These are phyloP conservation scores for Halenospora varia DNA, from an alignment of 495 filamentous ascomycete genomes.

Conservation along the genomic window DNA sequence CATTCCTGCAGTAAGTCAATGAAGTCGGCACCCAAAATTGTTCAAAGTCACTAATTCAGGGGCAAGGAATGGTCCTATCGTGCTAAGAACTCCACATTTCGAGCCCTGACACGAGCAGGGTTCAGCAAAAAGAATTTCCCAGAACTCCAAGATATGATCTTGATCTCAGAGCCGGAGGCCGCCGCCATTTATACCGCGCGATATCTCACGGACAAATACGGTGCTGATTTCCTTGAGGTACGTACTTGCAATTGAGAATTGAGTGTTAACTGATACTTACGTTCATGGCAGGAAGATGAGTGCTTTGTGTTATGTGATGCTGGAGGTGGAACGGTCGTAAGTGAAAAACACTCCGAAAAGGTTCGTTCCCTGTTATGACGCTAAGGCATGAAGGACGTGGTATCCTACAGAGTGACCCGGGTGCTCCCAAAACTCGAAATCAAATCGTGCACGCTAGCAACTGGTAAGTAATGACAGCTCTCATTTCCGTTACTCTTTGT, in stretches of 20 bases:
- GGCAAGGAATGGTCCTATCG: slow-evolving; percentile 14
- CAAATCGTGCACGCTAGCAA: slow-evolving; percentile 1
- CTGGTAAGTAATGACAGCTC: slow-evolving; percentile 2
- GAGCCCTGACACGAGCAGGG: slow-evolving; percentile 8
- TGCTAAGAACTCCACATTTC: slow-evolving; percentile 17
- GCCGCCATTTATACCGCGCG: slow-evolving; percentile 17
- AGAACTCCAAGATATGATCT: slow-evolving; percentile 2
- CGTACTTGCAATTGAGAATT: background rate
- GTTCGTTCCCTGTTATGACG: no score
- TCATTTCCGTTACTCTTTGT: no score
- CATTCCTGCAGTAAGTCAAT: slow-evolving; percentile 16
- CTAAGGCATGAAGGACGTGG: slow-evolving; percentile 5
- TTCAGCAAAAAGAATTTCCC: slow-evolving; percentile 13
- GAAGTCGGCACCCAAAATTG: background rate
- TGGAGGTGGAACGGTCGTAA: slow-evolving; percentile 24
- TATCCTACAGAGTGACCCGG: slow-evolving; percentile 15
- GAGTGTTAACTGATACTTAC: background rate
- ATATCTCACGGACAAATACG: slow-evolving; percentile 4
- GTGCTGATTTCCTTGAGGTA: slow-evolving; percentile 9
- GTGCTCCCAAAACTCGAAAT: slow-evolving; percentile 7
- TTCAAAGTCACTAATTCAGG: background rate
- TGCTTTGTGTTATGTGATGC: slow-evolving; percentile 23
- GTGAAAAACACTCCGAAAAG: slow-evolving; percentile 4
- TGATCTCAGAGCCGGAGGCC: slow-evolving; percentile 19
- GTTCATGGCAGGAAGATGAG: slow-evolving; percentile 13